Evolutionary conservation across 192 early-diverging fungal species (phyloP), one percentile per base, ranked within the genome.

Genomic region (Umbelopsis sp.): DNA sequence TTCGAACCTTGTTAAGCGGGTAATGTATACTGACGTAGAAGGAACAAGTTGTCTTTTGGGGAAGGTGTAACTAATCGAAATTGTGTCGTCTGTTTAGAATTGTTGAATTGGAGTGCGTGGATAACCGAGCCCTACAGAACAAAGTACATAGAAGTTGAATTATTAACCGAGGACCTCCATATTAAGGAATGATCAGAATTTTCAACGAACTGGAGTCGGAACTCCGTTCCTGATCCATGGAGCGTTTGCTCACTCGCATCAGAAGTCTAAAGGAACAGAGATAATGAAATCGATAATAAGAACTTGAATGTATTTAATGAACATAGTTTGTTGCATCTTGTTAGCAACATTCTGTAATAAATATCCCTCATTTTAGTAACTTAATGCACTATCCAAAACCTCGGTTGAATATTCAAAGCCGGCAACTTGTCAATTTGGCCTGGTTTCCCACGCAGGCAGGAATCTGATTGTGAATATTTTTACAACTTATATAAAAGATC

Each of bases 1-100:
- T 89, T 50, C 71, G 65, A 20, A 54, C 52, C 34, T 66, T 74
- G 16, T 67, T 84, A 24, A 79, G 69, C 26, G 82, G 82, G 79
- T 81, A 74, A 76, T 44, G 47, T 2, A 24, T 21, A 59, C 12
- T 68, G 34, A 52, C 32, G 29, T 44, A 43, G 70, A 41, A 36
- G 32, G 54, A 34, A 51, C 52, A 26, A 34, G 52, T 45, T 53
- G 50, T 31, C 53, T n/a, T 17, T 6, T 29, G n/a, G 44, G 34
- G 16, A 52, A n/a, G 20, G 17, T 44, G n/a, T 17, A 16, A 29
- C 26, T 59, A 38, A 65, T 38, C 17, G 45, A n/a, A n/a, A n/a
- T n/a, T n/a, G 12, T 26, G 26, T 17, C 49, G 22, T 45, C 44
- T 25, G 31, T 54, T 25, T 71, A 81, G 79, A 10, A 66, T 76